These are phyloP conservation scores for Cryptococcus sp. DNA, from an alignment of 1,284 basidiomycete species.

Conservation along the genomic window DNA sequence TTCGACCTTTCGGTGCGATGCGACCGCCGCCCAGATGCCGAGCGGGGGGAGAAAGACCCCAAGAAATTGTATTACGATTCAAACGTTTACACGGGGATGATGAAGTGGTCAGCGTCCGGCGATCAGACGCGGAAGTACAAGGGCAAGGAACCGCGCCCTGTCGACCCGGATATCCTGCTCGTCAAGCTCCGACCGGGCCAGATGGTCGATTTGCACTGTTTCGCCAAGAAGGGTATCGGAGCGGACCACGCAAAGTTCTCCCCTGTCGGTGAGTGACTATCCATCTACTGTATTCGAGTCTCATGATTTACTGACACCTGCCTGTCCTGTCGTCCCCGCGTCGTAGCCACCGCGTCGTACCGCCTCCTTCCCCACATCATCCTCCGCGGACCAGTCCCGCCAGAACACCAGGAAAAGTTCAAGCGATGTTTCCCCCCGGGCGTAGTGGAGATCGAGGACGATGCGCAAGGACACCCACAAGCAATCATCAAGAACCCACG, in stretches of 20 bases:
- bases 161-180: constrained; percentile 83
- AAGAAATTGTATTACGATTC: constrained; percentile 67
- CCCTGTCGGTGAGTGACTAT: constrained; percentile 75
- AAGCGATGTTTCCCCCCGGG: constrained; percentile 84
- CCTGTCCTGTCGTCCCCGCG: neutral
- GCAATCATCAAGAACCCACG: constrained; percentile 64
- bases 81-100: constrained; percentile 72
- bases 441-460: constrained; percentile 70
- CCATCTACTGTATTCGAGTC: neutral
- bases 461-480: constrained; percentile 56
- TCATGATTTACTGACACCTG: neutral
- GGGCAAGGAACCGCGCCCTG: constrained; percentile 39
- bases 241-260: constrained; percentile 97
- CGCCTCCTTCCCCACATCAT: constrained; percentile 86
- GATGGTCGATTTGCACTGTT: constrained; percentile 79
- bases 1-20: constrained; percentile 78
- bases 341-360: constrained; percentile 87
- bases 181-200: constrained; percentile 90
- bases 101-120: constrained; percentile 84
- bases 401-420: constrained; percentile 71
- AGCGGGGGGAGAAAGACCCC: constrained; percentile 64
- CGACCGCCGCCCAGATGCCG: constrained; percentile 60
- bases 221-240: constrained; percentile 79
- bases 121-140: constrained; percentile 64
- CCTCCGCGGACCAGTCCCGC: constrained; percentile 68